Evolutionary conservation across 1,284 basidiomycete genomes (phyloP).

Genomic region (Athelia psychrophila): DNA sequence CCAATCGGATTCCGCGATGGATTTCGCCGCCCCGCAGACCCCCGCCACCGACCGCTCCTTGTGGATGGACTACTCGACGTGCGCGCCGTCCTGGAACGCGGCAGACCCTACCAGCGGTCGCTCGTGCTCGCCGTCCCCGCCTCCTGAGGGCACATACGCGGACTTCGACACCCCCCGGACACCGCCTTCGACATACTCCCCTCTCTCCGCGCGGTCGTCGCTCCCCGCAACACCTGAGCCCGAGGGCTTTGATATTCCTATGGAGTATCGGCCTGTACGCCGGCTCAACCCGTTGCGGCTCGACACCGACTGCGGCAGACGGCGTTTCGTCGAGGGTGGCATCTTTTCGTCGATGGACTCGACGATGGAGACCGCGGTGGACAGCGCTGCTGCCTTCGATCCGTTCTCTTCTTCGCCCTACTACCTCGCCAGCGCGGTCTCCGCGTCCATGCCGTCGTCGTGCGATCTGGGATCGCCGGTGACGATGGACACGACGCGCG

Average conservation of each 20-base stretch:
- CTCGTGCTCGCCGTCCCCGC: not conserved
- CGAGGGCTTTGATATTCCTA: constrained; percentile 42
- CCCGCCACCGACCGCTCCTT: constrained; percentile 27
- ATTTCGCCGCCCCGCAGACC: constrained; percentile 45
- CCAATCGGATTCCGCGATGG: constrained; percentile 62
- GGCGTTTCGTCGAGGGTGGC: constrained; percentile 51
- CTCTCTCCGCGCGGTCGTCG: constrained; percentile 38
- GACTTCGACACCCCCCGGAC: constrained; percentile 28
- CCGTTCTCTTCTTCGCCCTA: constrained; percentile 50
- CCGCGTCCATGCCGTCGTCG: constrained; percentile 37
- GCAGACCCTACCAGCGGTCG: not conserved
- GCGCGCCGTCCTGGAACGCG: constrained; percentile 27
- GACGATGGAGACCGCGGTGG: constrained; percentile 71
- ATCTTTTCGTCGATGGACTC: constrained; percentile 49
- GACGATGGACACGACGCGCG: constrained; percentile 38
- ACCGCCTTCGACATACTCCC: constrained; percentile 33
- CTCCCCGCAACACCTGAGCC: constrained; percentile 53
- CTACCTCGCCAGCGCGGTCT: constrained; percentile 42
- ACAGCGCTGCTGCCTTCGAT: constrained; percentile 40
- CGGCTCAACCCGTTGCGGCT: constrained; percentile 50
- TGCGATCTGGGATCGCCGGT: constrained; percentile 35
- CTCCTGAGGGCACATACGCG: constrained; percentile 25
- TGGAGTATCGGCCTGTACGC: constrained; percentile 28
- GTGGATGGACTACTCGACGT: constrained; percentile 36
- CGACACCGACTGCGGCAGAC: constrained; percentile 52